Conservation (phyloP, 2,329 filamentous ascomycete species). For the Thielaviopsis populi region DNA sequence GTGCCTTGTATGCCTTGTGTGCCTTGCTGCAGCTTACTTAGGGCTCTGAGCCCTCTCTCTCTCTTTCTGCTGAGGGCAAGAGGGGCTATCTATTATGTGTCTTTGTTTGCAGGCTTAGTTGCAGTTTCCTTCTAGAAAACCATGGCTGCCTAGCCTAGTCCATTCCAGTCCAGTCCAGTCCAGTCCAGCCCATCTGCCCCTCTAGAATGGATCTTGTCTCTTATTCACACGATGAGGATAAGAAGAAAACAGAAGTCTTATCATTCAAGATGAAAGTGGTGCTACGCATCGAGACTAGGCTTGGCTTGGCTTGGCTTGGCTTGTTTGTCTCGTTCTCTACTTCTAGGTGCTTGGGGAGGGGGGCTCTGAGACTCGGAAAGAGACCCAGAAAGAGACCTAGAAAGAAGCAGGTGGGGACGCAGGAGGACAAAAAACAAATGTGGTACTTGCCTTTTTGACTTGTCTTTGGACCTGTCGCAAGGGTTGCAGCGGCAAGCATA, state of each 20-base stretch:
- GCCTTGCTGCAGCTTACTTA: background rate
- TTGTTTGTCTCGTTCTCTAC: too few relatives aligned
- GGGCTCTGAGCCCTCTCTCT: background rate
- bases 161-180: too few relatives aligned
- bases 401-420: background rate
- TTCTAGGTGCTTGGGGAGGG: too few relatives aligned
- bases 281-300: too few relatives aligned
- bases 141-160: too few relatives aligned
- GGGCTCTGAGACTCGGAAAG: too few relatives aligned
- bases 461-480: background rate
- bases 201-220: too few relatives aligned
- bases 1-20: background rate
- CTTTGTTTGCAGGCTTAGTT: background rate
- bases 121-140: background rate
- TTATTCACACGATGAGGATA: too few relatives aligned
- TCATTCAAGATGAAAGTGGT: too few relatives aligned
- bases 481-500: background rate
- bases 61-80: background rate
- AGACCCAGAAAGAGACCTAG: too few relatives aligned
- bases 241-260: too few relatives aligned
- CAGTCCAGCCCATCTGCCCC: background rate
- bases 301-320: too few relatives aligned
- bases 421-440: background rate
- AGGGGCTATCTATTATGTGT: background rate
- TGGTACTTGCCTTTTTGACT: background rate